Conservation (phyloP, 768 basidiomycete species). For the Leccinum ochraceum region DNA sequence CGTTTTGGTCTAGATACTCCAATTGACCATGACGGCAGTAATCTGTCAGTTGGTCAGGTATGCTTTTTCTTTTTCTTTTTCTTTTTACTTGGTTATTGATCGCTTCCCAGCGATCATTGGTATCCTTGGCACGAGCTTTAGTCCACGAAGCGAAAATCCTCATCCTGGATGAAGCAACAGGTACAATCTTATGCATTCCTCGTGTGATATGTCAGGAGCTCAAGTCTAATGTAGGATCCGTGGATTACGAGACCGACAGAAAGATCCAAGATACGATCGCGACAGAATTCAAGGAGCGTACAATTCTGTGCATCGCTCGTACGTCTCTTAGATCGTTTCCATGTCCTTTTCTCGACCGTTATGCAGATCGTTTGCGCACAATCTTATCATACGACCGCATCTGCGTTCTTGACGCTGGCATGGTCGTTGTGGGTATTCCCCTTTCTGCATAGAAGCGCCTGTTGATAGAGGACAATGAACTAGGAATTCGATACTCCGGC, state of each 20-base stretch:
- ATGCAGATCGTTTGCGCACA: constrained; percentile 76
- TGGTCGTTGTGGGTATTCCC: constrained; percentile 56
- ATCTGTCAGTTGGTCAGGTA: constrained; percentile 67
- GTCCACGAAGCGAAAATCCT: constrained; percentile 85
- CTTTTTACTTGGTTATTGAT: background rate
- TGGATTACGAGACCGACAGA: constrained; percentile 86
- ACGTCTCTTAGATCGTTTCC: constrained; percentile 30
- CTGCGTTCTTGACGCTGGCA: constrained; percentile 81
- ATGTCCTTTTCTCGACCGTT: constrained; percentile 2
- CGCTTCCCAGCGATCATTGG: constrained; percentile 72
- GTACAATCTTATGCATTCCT: constrained; percentile 28
- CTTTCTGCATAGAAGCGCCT: background rate
- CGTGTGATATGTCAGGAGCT: background rate
- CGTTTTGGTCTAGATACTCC: constrained; percentile 82
- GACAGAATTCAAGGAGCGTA: constrained; percentile 78
- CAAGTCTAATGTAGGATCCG: constrained; percentile 50
- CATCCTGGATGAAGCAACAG: constrained; percentile 89
- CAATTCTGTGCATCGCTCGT: constrained; percentile 88
- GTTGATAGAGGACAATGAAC: background rate
- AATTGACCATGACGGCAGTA: constrained; percentile 85
- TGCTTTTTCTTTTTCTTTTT: background rate
- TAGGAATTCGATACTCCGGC: constrained; percentile 83
- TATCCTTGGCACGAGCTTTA: constrained; percentile 85
- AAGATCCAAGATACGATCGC: constrained; percentile 93
- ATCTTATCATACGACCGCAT: constrained; percentile 89